Evolutionary conservation across 306 rosid genomes (phyloP), one percentile per base, ranked within the genome.

Genomic region (Amphicarpaea edgeworthii): DNA sequence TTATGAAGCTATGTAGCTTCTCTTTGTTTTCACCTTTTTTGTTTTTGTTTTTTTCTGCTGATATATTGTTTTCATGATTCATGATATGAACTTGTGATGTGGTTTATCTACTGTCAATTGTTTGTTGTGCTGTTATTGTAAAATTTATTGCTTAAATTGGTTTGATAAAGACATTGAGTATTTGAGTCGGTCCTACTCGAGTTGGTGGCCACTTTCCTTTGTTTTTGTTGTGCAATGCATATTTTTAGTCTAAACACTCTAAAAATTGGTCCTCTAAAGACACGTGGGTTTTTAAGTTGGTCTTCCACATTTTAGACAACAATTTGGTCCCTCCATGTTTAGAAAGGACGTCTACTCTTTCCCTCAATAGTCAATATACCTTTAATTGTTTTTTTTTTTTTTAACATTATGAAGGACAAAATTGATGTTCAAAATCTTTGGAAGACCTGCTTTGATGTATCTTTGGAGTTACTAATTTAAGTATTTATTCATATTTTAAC

Each of bases 71-170:
- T 0, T 37, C 28, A 9, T 79, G 32, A 2, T 0, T 37, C 28
- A 9, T 79, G 32, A 2, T 64, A 5, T 45, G 76, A 58, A 45
- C 20, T 78, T 70, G 23, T 47, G 72, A 15, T 63, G 59, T 42
- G 30, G 67, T 53, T 53, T 47, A 24, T 11, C 65, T 49, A n/a
- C 21, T 64, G 28, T 16, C 43, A n/a, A 16, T 41, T 65, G 42
- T 45, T 42, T 71, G 11, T 47, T 62, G 1, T 62, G 17, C 24
- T 53, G 76, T 58, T 30, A 68, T 12, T 58, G 50, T 34, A 45
- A 43, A 40, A 53, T 17, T 53, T 51, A 12, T 7, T 49, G 17
- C 21, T 47, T 34, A 42, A 23, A 11, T 40, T 24, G 62, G 23
- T 62, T n/a, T 41, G 15, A 7, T 30, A 19, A 76, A 50, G 32